These are phyloP conservation scores for Postia placenta DNA, from an alignment of 768 basidiomycete species.

Conservation along the genomic window DNA sequence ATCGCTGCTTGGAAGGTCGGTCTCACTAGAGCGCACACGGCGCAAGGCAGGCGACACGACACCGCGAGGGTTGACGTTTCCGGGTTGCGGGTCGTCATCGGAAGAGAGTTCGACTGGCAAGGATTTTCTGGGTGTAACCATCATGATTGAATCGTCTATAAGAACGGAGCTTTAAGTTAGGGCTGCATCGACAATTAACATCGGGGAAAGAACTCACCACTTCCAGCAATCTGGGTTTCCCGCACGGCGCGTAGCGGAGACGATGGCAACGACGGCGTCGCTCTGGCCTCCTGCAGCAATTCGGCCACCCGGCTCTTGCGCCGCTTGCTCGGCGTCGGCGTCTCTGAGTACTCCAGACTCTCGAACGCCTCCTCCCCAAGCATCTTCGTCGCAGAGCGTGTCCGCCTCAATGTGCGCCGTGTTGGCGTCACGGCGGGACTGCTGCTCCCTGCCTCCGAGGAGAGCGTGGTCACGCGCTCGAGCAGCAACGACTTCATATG, in stretches of 20 bases:
- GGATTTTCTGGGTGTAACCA: slow-evolving; percentile 12
- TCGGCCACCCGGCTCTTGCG: slow-evolving; percentile 9
- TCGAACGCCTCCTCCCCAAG: slow-evolving; percentile 7
- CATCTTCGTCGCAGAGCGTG: slow-evolving; percentile 14
- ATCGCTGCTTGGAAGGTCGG: slow-evolving; percentile 40
- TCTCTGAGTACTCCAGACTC: too few relatives aligned
- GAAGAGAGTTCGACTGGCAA: slow-evolving; percentile 31
- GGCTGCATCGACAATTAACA: background rate
- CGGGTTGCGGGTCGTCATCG: slow-evolving; percentile 58
- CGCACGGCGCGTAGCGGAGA: slow-evolving; percentile 19
- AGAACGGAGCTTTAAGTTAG: background rate
- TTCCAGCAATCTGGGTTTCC: slow-evolving; percentile 22
- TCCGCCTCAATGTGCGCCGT: slow-evolving; percentile 4
- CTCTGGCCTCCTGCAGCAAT: slow-evolving; percentile 4
- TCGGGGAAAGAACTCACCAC: slow-evolving; percentile 25
- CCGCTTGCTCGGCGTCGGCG: slow-evolving; percentile 11
- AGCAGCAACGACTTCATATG: slow-evolving; percentile 3
- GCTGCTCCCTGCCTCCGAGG: background rate
- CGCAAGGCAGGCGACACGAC: slow-evolving; percentile 56
- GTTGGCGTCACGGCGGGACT: slow-evolving; percentile 6
- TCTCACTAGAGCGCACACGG: slow-evolving; percentile 23
- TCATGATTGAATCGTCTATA: slow-evolving; percentile 46
- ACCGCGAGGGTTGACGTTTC: slow-evolving; percentile 67
- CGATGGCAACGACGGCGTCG: slow-evolving; percentile 6
- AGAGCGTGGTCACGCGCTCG: background rate